phyloP scores from a whole-genome alignment of 2,329 filamentous ascomycete species.

The Botrytis elliptica region DNA sequence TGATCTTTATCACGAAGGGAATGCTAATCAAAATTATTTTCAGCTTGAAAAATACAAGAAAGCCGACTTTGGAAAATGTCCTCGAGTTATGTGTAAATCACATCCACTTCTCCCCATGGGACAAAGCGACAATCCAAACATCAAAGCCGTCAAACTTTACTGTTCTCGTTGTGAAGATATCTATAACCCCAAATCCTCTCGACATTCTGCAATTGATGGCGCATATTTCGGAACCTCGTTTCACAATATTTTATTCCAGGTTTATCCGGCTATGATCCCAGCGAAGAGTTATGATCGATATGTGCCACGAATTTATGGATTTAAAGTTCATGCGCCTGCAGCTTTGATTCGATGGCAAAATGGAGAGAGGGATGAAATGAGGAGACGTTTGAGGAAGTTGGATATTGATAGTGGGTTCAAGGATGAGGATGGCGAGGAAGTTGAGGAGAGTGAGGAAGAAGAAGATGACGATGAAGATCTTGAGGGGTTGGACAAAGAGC shows the following conservation, averaged over 20 bases:
- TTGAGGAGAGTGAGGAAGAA: conserved; percentile 54
- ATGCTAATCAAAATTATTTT: conserved; percentile 26
- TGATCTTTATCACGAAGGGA: background rate
- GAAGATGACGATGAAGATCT: conserved; percentile 45
- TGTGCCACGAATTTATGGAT: conserved; percentile 87
- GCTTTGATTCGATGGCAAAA: conserved; percentile 91
- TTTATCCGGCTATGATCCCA: conserved; percentile 87
- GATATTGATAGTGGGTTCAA: conserved; percentile 80
- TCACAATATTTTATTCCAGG: conserved; percentile 98
- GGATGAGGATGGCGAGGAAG: conserved; percentile 60
- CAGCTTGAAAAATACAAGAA: conserved; percentile 99
- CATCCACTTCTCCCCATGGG: conserved; percentile 95
- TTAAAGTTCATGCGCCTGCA: conserved; percentile 89
- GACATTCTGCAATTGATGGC: conserved; percentile 92
- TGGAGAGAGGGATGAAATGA: conserved; percentile 76
- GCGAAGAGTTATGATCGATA: conserved; percentile 84
- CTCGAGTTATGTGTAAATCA: conserved; percentile 89
- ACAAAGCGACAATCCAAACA: conserved; percentile 81
- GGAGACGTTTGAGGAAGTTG: conserved; percentile 66
- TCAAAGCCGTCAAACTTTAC: conserved; percentile 93
- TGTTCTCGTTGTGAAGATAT: conserved; percentile 96
- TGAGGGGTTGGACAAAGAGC: conserved; percentile 1
- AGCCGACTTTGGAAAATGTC: conserved; percentile 96
- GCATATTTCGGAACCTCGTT: conserved; percentile 98
- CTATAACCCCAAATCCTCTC: conserved; percentile 97